A percentile compares a stretch with the other conserved stretches of the same genome.
Conservation (phyloP, 345 rosid species). For the Mallotus nudiflorus region DNA sequence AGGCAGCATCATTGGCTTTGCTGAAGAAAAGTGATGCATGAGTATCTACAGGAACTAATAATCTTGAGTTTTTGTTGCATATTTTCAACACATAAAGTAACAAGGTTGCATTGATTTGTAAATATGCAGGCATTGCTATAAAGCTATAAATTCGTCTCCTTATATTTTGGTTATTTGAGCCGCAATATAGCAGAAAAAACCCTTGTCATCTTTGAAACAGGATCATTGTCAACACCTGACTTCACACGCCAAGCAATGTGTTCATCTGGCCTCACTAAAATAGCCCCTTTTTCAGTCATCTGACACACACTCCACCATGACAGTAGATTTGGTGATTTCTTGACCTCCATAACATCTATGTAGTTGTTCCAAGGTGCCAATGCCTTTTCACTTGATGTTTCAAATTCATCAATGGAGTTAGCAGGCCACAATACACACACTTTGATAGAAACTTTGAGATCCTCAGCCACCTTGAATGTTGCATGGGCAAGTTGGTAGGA, state of each 20-base stretch:
- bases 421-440: constrained; percentile 73
- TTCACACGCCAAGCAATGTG: constrained; percentile 78
- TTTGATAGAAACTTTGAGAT: constrained; percentile 47
- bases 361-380: constrained; percentile 63
- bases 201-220: constrained; percentile 50
- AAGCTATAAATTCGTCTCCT: too few species aligned
- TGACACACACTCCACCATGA: constrained; percentile 82
- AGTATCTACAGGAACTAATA: too few species aligned
- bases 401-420: constrained; percentile 22
- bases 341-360: constrained; percentile 58
- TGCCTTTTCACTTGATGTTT: constrained; percentile 40
- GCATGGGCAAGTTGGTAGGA: constrained; percentile 70
- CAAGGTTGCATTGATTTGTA: too few species aligned
- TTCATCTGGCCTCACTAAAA: constrained; percentile 79
- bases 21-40: too few species aligned
- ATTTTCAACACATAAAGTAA: too few species aligned
- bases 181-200: constrained; percentile 57
- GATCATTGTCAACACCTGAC: constrained; percentile 43
- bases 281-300: constrained; percentile 66
- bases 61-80: too few species aligned
- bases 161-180: constrained; percentile 8
- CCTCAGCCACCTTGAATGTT: constrained; percentile 54
- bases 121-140: background rate
- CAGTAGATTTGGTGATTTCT: constrained; percentile 32
- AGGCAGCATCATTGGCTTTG: too few species aligned